Evolutionary conservation across 352 stramenopile species (phyloP), one percentile per base, ranked within the genome.

Genomic region (Sclerospora graminicola): DNA sequence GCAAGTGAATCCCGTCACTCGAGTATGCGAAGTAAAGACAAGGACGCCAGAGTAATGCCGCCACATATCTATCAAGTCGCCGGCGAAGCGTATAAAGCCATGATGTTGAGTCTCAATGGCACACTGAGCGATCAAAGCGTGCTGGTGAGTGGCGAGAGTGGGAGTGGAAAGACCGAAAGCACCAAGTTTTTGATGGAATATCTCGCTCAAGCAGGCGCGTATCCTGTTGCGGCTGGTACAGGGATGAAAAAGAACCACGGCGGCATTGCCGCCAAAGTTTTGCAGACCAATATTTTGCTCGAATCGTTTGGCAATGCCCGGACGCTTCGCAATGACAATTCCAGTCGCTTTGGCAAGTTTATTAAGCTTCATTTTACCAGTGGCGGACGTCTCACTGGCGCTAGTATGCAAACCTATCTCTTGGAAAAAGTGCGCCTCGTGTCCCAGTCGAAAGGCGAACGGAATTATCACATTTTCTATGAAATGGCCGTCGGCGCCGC

Each of bases 371-470:
- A 93, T 33, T 95, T 95, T 50, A 84, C 76, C 10, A 71, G 67
- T 20, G 53, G 60, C 23, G 83, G 82, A 14, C 43, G 68, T 28
- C 67, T 95, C 37, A 80, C 76, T 8, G 83, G 85, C 29, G 86
- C 84, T 18, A 86, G 66, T 33, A 94, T 96, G 41, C 78, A 94
- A 54, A 96, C 82, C 1, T 98, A 98, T 57, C 64, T 98, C 21
- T 68, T 98, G 26, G 93, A 98, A 57, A 98, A 97, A 60, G 83
- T 95, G 14, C 79, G 86, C 0, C 57, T 94, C 14, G 74, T 92
- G 14, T 92, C 74, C 20, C 80, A 92, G 63, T 82, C 74, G 24
- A 69, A 69, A 10, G 74, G 73, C 19, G 82, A 94, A 52, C 63
- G 82, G 30, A 91, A 88, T 57, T 94, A 89, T 51, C 82, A 94